These are phyloP conservation scores for Saccharum spontaneum DNA, from an alignment of 176 grass and related monocot species.

Conservation along the genomic window DNA sequence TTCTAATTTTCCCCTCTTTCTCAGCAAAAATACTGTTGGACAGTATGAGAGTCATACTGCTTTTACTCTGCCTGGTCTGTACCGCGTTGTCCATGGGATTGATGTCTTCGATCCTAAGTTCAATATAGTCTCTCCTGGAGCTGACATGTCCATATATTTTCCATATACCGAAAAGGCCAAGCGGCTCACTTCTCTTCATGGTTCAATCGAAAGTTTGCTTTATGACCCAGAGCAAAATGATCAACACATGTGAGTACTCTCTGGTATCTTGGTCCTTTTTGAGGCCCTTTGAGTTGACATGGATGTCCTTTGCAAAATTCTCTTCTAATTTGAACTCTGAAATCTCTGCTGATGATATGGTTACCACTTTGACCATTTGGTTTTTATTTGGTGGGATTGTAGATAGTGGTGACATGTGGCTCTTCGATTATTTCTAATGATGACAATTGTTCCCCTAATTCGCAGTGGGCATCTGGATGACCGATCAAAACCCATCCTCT, in stretches of 20 bases:
- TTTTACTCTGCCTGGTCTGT: conserved; percentile 83
- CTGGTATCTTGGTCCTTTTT: not conserved
- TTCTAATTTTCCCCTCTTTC: not conserved
- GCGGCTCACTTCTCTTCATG: conserved; percentile 84
- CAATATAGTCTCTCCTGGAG: conserved; percentile 94
- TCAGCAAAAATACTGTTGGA: conserved; percentile 94
- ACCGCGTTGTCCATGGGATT: conserved; percentile 86
- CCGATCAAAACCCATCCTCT: conserved; percentile 80
- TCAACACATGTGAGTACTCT: conserved; percentile 78
- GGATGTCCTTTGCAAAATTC: not conserved
- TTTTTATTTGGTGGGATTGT: not conserved
- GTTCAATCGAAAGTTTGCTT: conserved; percentile 77
- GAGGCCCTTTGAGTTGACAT: not conserved
- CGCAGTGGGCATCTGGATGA: conserved; percentile 88
- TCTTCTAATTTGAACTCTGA: not conserved
- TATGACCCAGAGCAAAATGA: conserved; percentile 83
- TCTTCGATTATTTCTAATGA: not conserved
- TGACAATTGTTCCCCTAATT: conserved; percentile 14
- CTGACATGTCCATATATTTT: conserved; percentile 95
- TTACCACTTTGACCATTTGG: not conserved
- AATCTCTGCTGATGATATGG: not conserved
- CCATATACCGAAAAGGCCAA: conserved; percentile 68
- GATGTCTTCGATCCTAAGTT: conserved; percentile 99
- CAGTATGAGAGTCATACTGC: conserved; percentile 93
- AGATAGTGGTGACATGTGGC: not conserved